Evolutionary conservation across 2,329 filamentous ascomycete species (phyloP).

Genomic region (Colletotrichum echinochloae): DNA sequence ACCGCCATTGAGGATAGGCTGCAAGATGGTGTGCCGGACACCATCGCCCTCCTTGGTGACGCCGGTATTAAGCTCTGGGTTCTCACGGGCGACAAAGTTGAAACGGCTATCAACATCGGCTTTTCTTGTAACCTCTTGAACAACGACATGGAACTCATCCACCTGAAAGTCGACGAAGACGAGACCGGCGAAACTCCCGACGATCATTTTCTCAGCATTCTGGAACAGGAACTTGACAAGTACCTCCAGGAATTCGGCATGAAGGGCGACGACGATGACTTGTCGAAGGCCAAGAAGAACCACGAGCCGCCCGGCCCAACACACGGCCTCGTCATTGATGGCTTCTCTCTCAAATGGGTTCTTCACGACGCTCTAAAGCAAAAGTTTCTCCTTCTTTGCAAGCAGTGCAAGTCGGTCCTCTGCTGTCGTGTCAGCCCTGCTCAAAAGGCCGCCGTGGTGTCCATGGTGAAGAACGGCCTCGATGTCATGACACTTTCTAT

Average conservation of each 20-base stretch:
- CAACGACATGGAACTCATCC: conserved; percentile 97
- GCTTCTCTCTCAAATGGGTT: conserved; percentile 90
- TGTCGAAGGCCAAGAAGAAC: conserved; percentile 80
- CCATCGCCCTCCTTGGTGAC: conserved; percentile 88
- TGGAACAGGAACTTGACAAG: conserved; percentile 80
- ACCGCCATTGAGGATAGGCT: conserved; percentile 97
- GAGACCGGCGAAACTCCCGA: conserved; percentile 62
- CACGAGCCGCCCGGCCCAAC: conserved; percentile 89
- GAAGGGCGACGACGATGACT: conserved; percentile 86
- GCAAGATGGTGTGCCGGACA: conserved; percentile 96
- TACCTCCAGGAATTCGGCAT: conserved; percentile 80
- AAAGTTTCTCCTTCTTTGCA: conserved; percentile 94
- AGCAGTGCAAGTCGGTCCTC: conserved; percentile 95
- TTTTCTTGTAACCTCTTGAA: conserved; percentile 98
- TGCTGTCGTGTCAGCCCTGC: conserved; percentile 97
- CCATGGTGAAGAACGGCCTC: conserved; percentile 93
- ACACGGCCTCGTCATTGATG: conserved; percentile 94
- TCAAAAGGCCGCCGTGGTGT: conserved; percentile 96
- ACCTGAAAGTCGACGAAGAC: conserved; percentile 87
- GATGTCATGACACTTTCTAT: conserved; percentile 97
- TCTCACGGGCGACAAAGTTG: conserved; percentile 96
- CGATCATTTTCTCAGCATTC: conserved; percentile 64
- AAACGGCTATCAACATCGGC: conserved; percentile 99
- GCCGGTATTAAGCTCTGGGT: conserved; percentile 99
- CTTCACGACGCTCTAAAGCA: conserved; percentile 86